phyloP scores from a whole-genome alignment of 352 stramenopile genomes.

The Halophytophthora polymorphica region DNA sequence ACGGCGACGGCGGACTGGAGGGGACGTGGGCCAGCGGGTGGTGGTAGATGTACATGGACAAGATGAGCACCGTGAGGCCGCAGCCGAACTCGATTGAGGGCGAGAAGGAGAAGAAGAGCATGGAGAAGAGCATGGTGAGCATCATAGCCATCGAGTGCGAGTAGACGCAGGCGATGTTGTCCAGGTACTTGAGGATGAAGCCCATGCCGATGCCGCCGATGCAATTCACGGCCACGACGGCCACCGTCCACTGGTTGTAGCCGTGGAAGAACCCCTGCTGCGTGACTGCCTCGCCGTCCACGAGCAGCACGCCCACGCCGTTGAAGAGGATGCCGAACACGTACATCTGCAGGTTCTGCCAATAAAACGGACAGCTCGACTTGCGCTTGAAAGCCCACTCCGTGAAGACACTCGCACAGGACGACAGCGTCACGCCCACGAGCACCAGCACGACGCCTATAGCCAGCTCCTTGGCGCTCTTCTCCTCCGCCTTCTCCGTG shows the following conservation, averaged over 20 bases:
- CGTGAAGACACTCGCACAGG: constrained; percentile 79
- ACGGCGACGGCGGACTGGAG: constrained; percentile 3
- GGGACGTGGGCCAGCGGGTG: constrained; percentile 31
- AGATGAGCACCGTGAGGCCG: constrained; percentile 69
- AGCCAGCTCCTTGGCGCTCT: constrained; percentile 27
- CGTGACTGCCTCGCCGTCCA: constrained; percentile 42
- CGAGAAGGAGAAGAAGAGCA: constrained; percentile 83
- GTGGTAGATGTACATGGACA: constrained; percentile 90
- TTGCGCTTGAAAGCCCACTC: constrained; percentile 87
- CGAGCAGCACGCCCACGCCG: constrained; percentile 44
- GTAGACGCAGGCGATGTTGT: constrained; percentile 89
- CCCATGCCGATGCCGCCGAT: constrained; percentile 73
- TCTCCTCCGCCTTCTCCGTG: constrained; percentile 18
- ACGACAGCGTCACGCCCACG: constrained; percentile 74
- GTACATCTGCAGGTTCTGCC: constrained; percentile 84
- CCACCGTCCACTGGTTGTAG: constrained; percentile 79
- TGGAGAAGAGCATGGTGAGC: constrained; percentile 86
- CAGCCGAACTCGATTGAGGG: constrained; percentile 84
- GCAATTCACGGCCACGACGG: constrained; percentile 74
- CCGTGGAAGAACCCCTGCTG: constrained; percentile 68
- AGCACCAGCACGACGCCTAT: constrained; percentile 66
- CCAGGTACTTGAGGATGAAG: constrained; percentile 84
- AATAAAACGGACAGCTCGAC: constrained; percentile 65
- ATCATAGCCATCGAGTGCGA: constrained; percentile 86
- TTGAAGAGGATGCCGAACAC: constrained; percentile 85